A percentile compares a stretch with the other conserved stretches of the same genome.
Conservation (phyloP, 2,329 filamentous ascomycete genomes). For the Alternaria sp. region DNA sequence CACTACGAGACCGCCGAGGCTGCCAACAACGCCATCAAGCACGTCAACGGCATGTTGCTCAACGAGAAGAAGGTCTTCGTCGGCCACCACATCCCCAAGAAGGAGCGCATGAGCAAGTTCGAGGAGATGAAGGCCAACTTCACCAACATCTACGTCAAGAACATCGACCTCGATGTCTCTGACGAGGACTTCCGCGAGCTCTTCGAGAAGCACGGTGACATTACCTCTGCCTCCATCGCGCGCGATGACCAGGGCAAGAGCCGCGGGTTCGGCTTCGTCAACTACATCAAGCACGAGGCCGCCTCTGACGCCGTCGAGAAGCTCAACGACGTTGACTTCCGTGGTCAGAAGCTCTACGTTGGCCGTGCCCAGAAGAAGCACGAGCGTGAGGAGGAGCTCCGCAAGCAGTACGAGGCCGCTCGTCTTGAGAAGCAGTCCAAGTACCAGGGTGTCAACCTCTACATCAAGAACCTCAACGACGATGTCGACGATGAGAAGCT, state of each 20-base stretch:
- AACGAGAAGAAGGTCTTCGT: slow-evolving; percentile 99
- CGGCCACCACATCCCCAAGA: slow-evolving; percentile 99
- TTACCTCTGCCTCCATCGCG: slow-evolving; percentile 93
- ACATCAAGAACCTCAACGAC: slow-evolving; percentile 98
- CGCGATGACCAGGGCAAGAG: slow-evolving; percentile 89
- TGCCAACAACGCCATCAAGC: slow-evolving; percentile 96
- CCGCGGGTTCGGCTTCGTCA: slow-evolving; percentile 95
- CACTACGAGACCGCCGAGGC: slow-evolving; percentile 99
- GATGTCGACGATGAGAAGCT: slow-evolving; percentile 98
- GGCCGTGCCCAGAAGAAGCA: slow-evolving; percentile 99
- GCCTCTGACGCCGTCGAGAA: slow-evolving; percentile 87
- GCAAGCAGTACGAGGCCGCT: slow-evolving; percentile 97
- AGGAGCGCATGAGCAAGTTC: slow-evolving; percentile 99
- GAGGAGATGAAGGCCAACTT: slow-evolving; percentile 99
- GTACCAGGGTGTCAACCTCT: slow-evolving; percentile 99
- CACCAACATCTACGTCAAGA: slow-evolving; percentile 99
- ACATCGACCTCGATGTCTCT: slow-evolving; percentile 81
- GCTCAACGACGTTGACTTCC: slow-evolving; percentile 90
- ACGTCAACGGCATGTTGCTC: slow-evolving; percentile 98
- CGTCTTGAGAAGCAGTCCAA: slow-evolving; percentile 98
- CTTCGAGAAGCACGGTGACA: slow-evolving; percentile 90
- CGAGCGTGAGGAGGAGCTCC: slow-evolving; percentile 98
- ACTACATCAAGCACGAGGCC: slow-evolving; percentile 90
- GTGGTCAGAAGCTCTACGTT: slow-evolving; percentile 94
- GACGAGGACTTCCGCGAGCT: slow-evolving; percentile 95